Percentiles rank a stretch among this genome's conserved stretches.
These are phyloP conservation scores for Tubosaeta sp. DNA, from an alignment of 768 basidiomycete species.

Conservation along the genomic window DNA sequence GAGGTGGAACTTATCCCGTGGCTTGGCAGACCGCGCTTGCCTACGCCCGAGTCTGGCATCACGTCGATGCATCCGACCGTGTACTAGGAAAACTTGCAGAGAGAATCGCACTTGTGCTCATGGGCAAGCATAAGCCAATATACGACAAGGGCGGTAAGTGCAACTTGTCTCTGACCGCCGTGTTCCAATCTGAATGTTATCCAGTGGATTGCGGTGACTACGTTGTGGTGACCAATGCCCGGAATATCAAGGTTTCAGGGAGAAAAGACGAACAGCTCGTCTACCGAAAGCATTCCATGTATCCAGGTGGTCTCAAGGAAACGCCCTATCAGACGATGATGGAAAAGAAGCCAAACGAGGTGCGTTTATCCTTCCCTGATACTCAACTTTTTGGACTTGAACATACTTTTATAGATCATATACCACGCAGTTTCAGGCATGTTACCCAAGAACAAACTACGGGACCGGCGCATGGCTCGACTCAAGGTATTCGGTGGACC, in stretches of 20 bases:
- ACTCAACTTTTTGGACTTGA: background rate
- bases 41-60: slow-evolving; percentile 95
- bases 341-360: slow-evolving; percentile 84
- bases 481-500: slow-evolving; percentile 83
- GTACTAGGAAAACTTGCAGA: slow-evolving; percentile 94
- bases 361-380: slow-evolving; percentile 34
- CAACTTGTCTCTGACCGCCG: background rate
- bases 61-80: slow-evolving; percentile 85
- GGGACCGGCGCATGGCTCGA: slow-evolving; percentile 82
- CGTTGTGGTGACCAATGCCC: slow-evolving; percentile 90
- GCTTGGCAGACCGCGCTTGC: slow-evolving; percentile 80
- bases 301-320: slow-evolving; percentile 90
- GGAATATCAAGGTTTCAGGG: slow-evolving; percentile 81
- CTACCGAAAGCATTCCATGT: slow-evolving; percentile 90
- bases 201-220: slow-evolving; percentile 97
- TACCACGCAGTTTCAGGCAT: slow-evolving; percentile 95
- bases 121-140: slow-evolving; percentile 99
- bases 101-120: slow-evolving; percentile 89
- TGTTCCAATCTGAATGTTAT: background rate
- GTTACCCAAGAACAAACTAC: slow-evolving; percentile 96
- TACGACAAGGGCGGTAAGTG: slow-evolving; percentile 84
- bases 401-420: slow-evolving; percentile 62
- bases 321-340: slow-evolving; percentile 82
- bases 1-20: background rate
- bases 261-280: slow-evolving; percentile 83